phyloP scores from a whole-genome alignment of 2,329 filamentous ascomycete genomes.

The Tolypocladium tundrense region DNA sequence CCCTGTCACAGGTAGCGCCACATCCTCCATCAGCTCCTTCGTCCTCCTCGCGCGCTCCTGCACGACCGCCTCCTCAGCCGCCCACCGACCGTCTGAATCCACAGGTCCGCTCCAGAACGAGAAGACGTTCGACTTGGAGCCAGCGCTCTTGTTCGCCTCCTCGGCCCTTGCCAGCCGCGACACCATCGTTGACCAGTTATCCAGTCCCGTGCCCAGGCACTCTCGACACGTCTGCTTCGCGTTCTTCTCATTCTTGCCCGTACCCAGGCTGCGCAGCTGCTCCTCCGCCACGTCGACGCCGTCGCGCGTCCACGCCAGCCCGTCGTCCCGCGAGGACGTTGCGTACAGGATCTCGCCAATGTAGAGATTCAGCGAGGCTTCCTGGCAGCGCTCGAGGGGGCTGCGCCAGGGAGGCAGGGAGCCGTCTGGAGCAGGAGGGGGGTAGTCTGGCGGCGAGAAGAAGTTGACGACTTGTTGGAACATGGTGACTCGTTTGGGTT shows the following conservation, averaged over 20 bases:
- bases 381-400: slow-evolving; percentile 62
- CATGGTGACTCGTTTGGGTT: slow-evolving; percentile 5
- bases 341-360: slow-evolving; percentile 90
- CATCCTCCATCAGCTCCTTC: slow-evolving; percentile 40
- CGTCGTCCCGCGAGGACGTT: slow-evolving; percentile 49
- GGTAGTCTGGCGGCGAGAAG: slow-evolving; percentile 50
- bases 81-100: slow-evolving; percentile 36
- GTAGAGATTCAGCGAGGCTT: slow-evolving; percentile 77
- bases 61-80: slow-evolving; percentile 44
- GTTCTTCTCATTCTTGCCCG: slow-evolving; percentile 12
- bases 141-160: slow-evolving; percentile 24
- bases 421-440: slow-evolving; percentile 60
- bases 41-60: slow-evolving; percentile 40
- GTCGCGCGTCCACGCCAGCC: slow-evolving; percentile 81
- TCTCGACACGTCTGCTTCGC: slow-evolving; percentile 54
- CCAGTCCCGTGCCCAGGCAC: slow-evolving; percentile 65
- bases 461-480: slow-evolving; percentile 12
- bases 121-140: slow-evolving; percentile 20
- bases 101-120: slow-evolving; percentile 25
- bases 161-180: slow-evolving; percentile 48
- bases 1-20: slow-evolving; percentile 24
- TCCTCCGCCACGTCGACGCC: slow-evolving; percentile 73
- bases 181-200: slow-evolving; percentile 80
- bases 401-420: slow-evolving; percentile 55
- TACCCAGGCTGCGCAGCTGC: slow-evolving; percentile 39